A percentile compares a stretch with the other conserved stretches of the same genome.
Conservation (phyloP, 139 green algal species). For the Diplosphaera chodatii region DNA sequence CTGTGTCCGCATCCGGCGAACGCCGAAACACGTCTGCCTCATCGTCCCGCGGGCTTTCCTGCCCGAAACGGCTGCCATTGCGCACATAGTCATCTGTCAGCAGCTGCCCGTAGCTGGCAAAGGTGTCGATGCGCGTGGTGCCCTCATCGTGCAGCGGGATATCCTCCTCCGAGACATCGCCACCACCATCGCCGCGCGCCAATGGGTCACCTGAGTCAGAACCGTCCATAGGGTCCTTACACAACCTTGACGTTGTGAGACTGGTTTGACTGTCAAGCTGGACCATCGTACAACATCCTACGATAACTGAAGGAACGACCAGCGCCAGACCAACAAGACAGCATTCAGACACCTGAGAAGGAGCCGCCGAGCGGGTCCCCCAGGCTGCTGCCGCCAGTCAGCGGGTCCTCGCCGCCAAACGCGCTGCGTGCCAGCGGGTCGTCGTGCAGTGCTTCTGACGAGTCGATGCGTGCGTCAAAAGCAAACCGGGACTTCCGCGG, state of each 20-base stretch:
- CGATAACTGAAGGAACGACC: too few species aligned
- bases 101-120: constrained; percentile 47
- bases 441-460: neutral
- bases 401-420: neutral
- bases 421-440: neutral
- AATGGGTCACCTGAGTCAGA: too few species aligned
- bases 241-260: too few species aligned
- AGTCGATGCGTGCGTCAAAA: neutral
- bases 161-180: neutral
- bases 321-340: too few species aligned
- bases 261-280: too few species aligned
- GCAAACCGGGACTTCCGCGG: neutral
- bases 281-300: too few species aligned
- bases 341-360: too few species aligned
- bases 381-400: neutral
- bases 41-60: constrained; percentile 31
- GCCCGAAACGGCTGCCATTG: neutral
- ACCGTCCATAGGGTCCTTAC: too few species aligned
- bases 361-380: too few species aligned
- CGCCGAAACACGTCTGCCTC: constrained; percentile 20
- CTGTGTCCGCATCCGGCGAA: neutral
- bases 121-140: constrained; percentile 12
- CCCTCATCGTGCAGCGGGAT: neutral
- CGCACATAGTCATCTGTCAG: constrained; percentile 1
- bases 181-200: too few species aligned